phyloP scores from a whole-genome alignment of 345 rosid genomes.

The Eucalyptus victrix region DNA sequence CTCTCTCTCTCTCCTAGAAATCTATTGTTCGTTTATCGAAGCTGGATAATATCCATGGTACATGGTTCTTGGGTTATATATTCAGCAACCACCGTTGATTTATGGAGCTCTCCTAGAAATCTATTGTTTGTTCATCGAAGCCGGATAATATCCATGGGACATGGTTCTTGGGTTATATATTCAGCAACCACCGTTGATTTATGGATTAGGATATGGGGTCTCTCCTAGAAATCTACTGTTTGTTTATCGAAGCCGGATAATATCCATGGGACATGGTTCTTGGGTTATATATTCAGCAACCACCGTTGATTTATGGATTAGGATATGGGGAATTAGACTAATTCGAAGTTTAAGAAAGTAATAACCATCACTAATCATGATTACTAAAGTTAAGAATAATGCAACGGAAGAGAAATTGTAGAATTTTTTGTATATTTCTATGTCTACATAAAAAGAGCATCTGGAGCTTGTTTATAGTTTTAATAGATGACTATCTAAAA shows the following conservation, averaged over 20 bases:
- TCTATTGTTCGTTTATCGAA: too few species aligned
- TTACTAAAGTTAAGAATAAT: neutral
- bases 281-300: neutral
- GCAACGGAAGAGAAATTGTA: neutral
- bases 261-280: neutral
- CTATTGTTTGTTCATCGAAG: too few species aligned
- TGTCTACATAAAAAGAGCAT: neutral
- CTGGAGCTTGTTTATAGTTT: neutral
- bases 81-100: too few species aligned
- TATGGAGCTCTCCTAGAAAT: too few species aligned
- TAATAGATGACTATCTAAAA: neutral
- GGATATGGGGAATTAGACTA: neutral
- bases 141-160: too few species aligned
- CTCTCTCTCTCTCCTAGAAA: neutral
- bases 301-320: neutral
- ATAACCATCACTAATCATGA: neutral
- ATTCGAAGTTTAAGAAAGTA: neutral
- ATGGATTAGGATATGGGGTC: too few species aligned
- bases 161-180: too few species aligned
- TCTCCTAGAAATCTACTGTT: neutral
- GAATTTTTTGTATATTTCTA: too few species aligned
- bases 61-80: too few species aligned
- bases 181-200: too few species aligned
- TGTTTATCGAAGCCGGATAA: neutral
- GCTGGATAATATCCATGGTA: too few species aligned